Percentiles rank a stretch among this genome's conserved stretches.
These are phyloP conservation scores for Basipetospora chlamydospora DNA, from an alignment of 2,329 filamentous ascomycete species.

Conservation along the genomic window DNA sequence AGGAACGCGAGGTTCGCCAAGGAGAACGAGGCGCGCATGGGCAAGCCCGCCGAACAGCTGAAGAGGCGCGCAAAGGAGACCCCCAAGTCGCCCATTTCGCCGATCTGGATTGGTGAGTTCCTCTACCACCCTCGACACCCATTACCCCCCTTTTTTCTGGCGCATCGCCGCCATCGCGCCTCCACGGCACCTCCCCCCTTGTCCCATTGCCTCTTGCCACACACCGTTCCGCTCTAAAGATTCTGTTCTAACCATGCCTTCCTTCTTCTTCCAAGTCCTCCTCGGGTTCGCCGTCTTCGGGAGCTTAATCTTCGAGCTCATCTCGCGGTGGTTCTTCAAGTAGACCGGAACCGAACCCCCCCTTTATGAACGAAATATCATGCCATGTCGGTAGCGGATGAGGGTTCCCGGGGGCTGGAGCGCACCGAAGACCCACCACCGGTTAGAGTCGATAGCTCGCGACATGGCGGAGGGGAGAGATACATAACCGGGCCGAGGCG, in stretches of 20 bases:
- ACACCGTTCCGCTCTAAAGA: no score
- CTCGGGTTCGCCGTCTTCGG: slow-evolving; percentile 48
- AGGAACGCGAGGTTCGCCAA: slow-evolving; percentile 68
- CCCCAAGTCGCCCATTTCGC: slow-evolving; percentile 46
- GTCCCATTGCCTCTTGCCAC: no score
- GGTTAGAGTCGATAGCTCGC: no score
- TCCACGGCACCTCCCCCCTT: no score
- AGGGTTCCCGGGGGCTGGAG: no score
- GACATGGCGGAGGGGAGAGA: no score
- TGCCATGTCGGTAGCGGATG: no score
- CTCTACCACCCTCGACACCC: not conserved
- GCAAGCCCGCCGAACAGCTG: slow-evolving; percentile 52
- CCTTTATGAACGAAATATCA: no score
- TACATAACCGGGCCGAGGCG: no score
- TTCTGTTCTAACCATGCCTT: not conserved
- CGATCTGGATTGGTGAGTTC: slow-evolving; percentile 47
- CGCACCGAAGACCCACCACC: no score
- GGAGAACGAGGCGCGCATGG: slow-evolving; percentile 57
- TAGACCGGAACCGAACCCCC: not conserved
- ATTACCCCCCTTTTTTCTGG: no score
- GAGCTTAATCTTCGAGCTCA: slow-evolving; percentile 41
- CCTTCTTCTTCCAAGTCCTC: slow-evolving; percentile 22
- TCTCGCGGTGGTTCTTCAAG: slow-evolving; percentile 36
- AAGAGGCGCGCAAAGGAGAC: slow-evolving; percentile 45
- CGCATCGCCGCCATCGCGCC: no score